Base-by-base conservation (phyloP, 345 rosid species). In the Syzygium aromaticum region DNA sequence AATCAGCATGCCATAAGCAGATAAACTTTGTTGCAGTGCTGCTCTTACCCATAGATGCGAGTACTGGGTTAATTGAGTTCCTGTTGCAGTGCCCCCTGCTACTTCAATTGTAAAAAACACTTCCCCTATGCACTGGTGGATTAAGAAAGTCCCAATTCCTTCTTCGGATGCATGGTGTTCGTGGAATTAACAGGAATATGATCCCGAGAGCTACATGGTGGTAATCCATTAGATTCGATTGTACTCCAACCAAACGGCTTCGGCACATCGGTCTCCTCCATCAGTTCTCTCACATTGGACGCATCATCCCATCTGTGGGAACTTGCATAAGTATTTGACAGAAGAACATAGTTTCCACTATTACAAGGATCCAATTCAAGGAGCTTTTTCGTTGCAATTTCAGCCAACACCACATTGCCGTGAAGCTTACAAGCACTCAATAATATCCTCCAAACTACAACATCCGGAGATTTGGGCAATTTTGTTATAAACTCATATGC, bases 391-490 rank as follows among this genome's bases (percentile, higher is more conserved):
- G 92, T 86, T 61, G 89, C 94, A 73, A 89, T 90, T 89, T 94
- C 93, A 46, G 96, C 96, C 82, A 94, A 89, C 54, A 84, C 89
- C 67, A 90, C 89, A 86, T 92, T 90, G 43, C 95, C 94, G 56
- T 93, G 97, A 91, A 93, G 90, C 84, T 93, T 94, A 77, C 94
- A 91, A 52, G 95, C 93, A 88, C 96, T 90, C 90, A 95, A 89
- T 87, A 95, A 84, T 88, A 94, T 89, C 88, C 97, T 94, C 96
- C 96, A 94, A 54, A 93, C 88, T 43, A 93, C 92, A 84, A 93
- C 91, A 90, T 92, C 91, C 1, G 94, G 94, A 77, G 51, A 84
- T 54, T 86, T 85, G 30, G 93, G 93, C 96, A 94, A 92, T 86
- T 64, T 28, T 54, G 77, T 92, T 28, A 94, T 89, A 85, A 95